Evolutionary conservation across 371 early-diverging fungal species (phyloP), one percentile per base, ranked within the genome.

Genomic region (Syncephalastrum racemosum): DNA sequence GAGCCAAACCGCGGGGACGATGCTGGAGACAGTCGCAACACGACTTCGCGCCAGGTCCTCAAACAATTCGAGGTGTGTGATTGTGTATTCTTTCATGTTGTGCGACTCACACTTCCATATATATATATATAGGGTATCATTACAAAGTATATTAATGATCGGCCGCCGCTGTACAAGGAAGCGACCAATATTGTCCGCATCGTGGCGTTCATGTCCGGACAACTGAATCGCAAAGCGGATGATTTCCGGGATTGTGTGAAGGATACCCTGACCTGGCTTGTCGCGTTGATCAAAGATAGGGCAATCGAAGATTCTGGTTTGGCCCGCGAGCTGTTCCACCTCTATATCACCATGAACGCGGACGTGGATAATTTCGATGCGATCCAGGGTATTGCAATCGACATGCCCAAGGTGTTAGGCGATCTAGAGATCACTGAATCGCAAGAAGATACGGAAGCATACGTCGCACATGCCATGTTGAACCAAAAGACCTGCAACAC

Each of bases 111-210:
- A n/a, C n/a, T n/a, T 22, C 36, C 0, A 39, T 10, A 54, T 1
- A 42, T 44, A 18, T 42, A 40, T 24, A 53, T 23, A 23, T 43
- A 72, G 73, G 60, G 62, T 39, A 59, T 75, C 23, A 18, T 68
- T 8, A 19, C 50, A 20, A 66, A 66, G n/a, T 68, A 68, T 51
- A 20, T 72, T 12, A 62, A 59, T 4, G 74, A 72, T 23, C 54
- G 62, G 10, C 46, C 70, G 7, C 73, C 78, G 7, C 59, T 72
- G 4, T 77, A 76, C 62, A 70, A 68, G 43, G 82, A 81, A 50
- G 75, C 78, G 4, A 63, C 68, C 2, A 55, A 54, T 14, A 48
- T 77, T 14, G 59, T 77, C 41, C 71, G 75, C 16, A 48, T 71
- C 12, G 56, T 66, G 43, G 27, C 50, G 3, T 68, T 71, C 16